Evolutionary conservation across 768 basidiomycete species (phyloP), one percentile per base, ranked within the genome.

Genomic region (Chalciporus piperatus): DNA sequence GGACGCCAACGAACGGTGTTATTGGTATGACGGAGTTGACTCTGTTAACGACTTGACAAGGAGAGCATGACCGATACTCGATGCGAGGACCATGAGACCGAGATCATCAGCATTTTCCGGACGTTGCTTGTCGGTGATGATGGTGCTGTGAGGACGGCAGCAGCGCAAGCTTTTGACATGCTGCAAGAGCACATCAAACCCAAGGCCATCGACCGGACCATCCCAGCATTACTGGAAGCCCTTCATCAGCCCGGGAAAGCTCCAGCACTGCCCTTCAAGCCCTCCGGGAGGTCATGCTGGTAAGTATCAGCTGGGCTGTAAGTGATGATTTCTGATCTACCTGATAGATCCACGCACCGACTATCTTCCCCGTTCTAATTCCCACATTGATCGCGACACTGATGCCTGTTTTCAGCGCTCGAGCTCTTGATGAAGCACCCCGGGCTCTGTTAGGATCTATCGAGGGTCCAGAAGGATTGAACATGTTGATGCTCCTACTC

Each of bases 1-100:
- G 96, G 67, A 98, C 97, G 20, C 97, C 97, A 0, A 99, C 98
- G 96, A 99, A 98, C 66, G 96, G 97, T 64, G 98, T 99, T 69
- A 98, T 99, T 59, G 96, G 96, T n/a, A 94, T 99, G 94, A 99
- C 96, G 20, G 94, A 96, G 70, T 73, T 99, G 51, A 98, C 97
- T 10, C 83, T 99, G 7, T 63, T 17, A 64, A 40, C n/a, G 6
- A 5, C 25, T 41, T 6, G 45, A 4, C 52, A 95, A 91, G 80
- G 80, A 89, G 64, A 93, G 85, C 56, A 84, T 93, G 0, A 84
- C 85, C 0, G 91, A 94, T 53, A 71, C 77, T 2, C 91, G 95
- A 59, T 77, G 91, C 55, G 92, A 95, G 62, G 90, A 84, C 5
- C 83, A 96, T 57, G 92, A 96, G 69, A 86, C 88, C 51, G 86